Percentiles rank a stretch among this genome's conserved stretches.
Evolutionary conservation across 208 protist species (phyloP).

Genomic region (Crithidia thermophila): DNA sequence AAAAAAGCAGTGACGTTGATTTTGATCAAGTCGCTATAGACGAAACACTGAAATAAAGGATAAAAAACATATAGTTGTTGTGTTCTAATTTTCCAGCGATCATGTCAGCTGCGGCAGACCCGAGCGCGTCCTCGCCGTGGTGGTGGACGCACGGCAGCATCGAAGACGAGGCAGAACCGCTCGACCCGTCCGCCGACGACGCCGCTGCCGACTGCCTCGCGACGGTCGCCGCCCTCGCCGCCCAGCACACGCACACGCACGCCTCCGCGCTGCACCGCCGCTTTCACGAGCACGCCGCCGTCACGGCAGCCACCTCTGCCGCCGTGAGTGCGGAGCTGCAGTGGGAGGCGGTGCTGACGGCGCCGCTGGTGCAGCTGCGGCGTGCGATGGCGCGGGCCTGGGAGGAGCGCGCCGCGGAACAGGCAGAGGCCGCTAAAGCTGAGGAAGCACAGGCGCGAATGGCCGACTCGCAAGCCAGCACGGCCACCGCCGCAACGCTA

Average conservation of each 20-base stretch:
- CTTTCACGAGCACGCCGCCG: background rate
- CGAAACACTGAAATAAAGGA: too few relatives aligned
- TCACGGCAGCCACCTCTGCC: background rate
- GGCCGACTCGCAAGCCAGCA: background rate
- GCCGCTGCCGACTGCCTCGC: slow-evolving; percentile 21
- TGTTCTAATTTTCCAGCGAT: background rate
- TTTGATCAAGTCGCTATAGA: too few relatives aligned
- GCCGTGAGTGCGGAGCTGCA: background rate
- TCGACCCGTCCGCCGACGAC: slow-evolving; percentile 45
- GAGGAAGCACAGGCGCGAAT: too few relatives aligned
- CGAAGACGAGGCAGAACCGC: slow-evolving; percentile 40
- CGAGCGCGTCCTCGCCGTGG: slow-evolving; percentile 6
- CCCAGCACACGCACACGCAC: slow-evolving; percentile 10
- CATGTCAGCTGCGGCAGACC: slow-evolving; percentile 7
- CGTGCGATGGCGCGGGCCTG: slow-evolving; percentile 38
- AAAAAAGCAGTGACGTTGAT: too few relatives aligned
- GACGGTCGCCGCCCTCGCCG: slow-evolving; percentile 17
- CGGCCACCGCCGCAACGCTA: background rate
- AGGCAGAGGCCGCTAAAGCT: slow-evolving; percentile 26
- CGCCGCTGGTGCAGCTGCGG: slow-evolving; percentile 34
- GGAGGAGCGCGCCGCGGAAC: slow-evolving; percentile 40
- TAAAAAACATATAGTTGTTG: background rate
- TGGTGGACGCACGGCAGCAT: slow-evolving; percentile 73
- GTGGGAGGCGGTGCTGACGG: slow-evolving; percentile 16
- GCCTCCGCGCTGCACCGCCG: background rate